Conservation (phyloP, 2,329 filamentous ascomycete species). For the Neofusicoccum cordaticola region DNA sequence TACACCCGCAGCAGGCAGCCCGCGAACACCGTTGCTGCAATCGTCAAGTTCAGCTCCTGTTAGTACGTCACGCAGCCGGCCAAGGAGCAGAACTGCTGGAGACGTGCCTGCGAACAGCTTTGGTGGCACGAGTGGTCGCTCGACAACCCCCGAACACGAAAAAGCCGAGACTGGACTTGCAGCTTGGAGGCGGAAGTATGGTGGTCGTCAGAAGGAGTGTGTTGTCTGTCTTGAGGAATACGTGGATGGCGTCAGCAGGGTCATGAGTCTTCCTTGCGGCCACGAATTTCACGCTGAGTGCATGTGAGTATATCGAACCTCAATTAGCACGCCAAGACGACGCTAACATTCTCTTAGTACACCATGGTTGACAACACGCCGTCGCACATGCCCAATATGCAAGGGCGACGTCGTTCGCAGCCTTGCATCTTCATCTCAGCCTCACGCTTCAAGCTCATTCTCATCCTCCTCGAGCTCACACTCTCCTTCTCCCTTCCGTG, state of each 20-base stretch:
- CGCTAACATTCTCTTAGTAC: constrained; percentile 58
- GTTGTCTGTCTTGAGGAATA: constrained; percentile 98
- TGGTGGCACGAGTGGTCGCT: constrained; percentile 18
- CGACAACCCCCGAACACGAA: constrained; percentile 46
- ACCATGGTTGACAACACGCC: constrained; percentile 91
- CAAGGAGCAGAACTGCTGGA: constrained; percentile 64
- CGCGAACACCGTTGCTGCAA: constrained; percentile 77
- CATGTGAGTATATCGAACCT: constrained; percentile 69
- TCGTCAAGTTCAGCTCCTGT: constrained; percentile 22
- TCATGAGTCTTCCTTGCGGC: constrained; percentile 96
- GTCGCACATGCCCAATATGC: constrained; percentile 97
- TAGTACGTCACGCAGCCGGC: constrained; percentile 49
- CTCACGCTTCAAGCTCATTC: constrained; percentile 6
- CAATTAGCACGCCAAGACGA: not conserved
- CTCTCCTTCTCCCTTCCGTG: not conserved
- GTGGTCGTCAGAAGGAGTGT: constrained; percentile 74
- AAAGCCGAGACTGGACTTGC: constrained; percentile 51
- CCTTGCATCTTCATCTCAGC: constrained; percentile 15
- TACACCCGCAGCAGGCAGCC: constrained; percentile 64
- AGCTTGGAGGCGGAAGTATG: constrained; percentile 58
- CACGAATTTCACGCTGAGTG: constrained; percentile 97
- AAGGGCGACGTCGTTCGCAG: constrained; percentile 85
- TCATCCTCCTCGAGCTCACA: constrained; percentile 6
- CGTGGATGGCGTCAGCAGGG: constrained; percentile 84
- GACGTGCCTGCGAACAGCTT: constrained; percentile 46